Evolutionary conservation across 2,329 filamentous ascomycete species (phyloP).

Genomic region (Clonostachys solani): DNA sequence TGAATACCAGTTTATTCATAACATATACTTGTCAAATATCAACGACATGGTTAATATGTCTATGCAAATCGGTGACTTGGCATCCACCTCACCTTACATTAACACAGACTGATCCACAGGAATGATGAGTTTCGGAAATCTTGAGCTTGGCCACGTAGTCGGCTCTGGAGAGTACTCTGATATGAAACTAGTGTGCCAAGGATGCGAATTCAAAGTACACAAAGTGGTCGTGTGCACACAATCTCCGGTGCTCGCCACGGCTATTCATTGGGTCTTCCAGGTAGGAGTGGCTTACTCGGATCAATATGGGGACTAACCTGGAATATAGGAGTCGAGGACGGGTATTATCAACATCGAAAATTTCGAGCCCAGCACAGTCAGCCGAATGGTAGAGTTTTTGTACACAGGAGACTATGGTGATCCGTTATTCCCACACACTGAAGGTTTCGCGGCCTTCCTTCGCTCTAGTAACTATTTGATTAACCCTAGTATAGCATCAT

Average conservation of each 20-base stretch:
- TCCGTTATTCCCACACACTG: neutral
- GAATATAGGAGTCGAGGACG: slow-evolving; percentile 6
- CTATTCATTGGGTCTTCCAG: slow-evolving; percentile 6
- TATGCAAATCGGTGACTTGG: no score
- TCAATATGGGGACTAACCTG: neutral
- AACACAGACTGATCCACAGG: no score
- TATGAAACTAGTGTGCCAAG: slow-evolving; percentile 9
- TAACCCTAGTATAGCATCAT: no score
- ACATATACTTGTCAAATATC: no score
- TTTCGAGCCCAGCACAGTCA: slow-evolving; percentile 8
- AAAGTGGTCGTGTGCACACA: slow-evolving; percentile 11
- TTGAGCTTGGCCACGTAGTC: slow-evolving; percentile 3
- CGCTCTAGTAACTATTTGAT: no score
- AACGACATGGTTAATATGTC: no score
- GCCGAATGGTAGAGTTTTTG: slow-evolving; percentile 11
- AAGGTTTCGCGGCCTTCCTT: no score
- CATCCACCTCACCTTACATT: no score
- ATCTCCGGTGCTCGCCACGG: slow-evolving; percentile 9
- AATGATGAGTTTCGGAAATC: neutral
- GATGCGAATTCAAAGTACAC: slow-evolving; percentile 10
- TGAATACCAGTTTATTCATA: no score
- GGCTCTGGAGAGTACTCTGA: slow-evolving; percentile 10
- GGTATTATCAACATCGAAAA: slow-evolving; percentile 6
- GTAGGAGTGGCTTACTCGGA: slow-evolving; percentile 1
- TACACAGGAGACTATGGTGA: slow-evolving; percentile 11